Evolutionary conservation across 2,329 filamentous ascomycete species (phyloP).

Genomic region (Colletotrichum gigasporum): DNA sequence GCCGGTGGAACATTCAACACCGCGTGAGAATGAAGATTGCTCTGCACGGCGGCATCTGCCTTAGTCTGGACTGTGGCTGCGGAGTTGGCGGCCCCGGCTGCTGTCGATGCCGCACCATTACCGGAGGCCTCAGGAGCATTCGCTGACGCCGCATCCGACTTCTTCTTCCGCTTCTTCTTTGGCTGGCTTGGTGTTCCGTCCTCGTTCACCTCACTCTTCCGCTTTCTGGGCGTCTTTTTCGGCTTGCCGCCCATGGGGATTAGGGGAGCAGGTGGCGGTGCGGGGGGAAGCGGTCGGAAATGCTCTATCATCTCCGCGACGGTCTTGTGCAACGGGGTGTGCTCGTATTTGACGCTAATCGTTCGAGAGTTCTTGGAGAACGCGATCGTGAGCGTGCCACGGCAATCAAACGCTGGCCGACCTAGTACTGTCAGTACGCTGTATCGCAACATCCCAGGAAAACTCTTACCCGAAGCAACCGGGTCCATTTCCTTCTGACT

Average conservation of each 20-base stretch:
- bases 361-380: slow-evolving; percentile 58
- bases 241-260: slow-evolving; percentile 35
- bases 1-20: slow-evolving; percentile 45
- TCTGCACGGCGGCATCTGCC: slow-evolving; percentile 28
- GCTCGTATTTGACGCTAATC: slow-evolving; percentile 64
- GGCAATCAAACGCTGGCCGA: slow-evolving; percentile 68
- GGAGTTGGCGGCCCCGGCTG: background rate
- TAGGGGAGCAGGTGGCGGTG: slow-evolving; percentile 36
- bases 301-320: slow-evolving; percentile 59
- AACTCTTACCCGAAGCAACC: slow-evolving; percentile 51
- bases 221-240: slow-evolving; percentile 39
- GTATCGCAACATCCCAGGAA: background rate
- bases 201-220: slow-evolving; percentile 29
- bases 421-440: slow-evolving; percentile 41
- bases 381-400: slow-evolving; percentile 58
- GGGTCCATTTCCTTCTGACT: slow-evolving; percentile 58
- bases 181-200: slow-evolving; percentile 34
- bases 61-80: slow-evolving; percentile 13
- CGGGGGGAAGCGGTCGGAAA: slow-evolving; percentile 55
- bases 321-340: slow-evolving; percentile 65
- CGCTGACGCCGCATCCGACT: slow-evolving; percentile 5
- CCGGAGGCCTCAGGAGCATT: background rate
- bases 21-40: slow-evolving; percentile 30
- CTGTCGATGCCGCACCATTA: slow-evolving; percentile 3
- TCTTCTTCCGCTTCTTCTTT: slow-evolving; percentile 40